phyloP scores from a whole-genome alignment of 2,329 filamentous ascomycete species.

The Calonectria ilicicola region DNA sequence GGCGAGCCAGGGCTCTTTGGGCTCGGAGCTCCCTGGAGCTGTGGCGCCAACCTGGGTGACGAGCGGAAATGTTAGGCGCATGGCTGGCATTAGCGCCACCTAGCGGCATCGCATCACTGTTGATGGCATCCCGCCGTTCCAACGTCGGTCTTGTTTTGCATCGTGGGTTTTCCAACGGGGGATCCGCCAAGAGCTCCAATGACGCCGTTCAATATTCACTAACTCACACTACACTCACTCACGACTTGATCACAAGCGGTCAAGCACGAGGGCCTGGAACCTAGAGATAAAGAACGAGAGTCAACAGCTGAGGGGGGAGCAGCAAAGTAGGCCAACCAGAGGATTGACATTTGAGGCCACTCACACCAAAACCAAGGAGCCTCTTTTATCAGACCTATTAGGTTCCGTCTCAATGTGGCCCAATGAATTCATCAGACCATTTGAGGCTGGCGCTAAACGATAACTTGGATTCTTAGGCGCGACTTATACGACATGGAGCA shows the following conservation, averaged over 20 bases:
- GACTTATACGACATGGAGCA: background rate
- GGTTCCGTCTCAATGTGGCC: background rate
- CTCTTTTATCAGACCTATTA: background rate
- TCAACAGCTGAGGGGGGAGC: background rate
- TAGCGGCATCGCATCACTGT: slow-evolving; percentile 18
- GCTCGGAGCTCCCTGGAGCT: slow-evolving; percentile 1
- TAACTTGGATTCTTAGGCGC: background rate
- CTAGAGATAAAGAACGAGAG: background rate
- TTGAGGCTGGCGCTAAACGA: background rate
- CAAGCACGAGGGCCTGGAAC: background rate
- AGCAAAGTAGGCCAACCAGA: background rate
- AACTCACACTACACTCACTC: too few relatives aligned
- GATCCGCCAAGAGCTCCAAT: background rate
- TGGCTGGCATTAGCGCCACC: slow-evolving; percentile 16
- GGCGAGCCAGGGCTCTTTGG: background rate
- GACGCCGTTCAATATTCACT: background rate
- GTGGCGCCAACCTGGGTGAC: slow-evolving; percentile 1
- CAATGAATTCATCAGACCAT: background rate
- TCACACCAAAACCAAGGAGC: background rate
- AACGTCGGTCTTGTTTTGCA: slow-evolving; percentile 9
- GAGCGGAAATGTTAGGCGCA: slow-evolving; percentile 12
- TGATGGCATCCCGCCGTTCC: slow-evolving; percentile 16
- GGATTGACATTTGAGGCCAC: background rate
- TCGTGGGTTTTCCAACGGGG: slow-evolving; percentile 9
- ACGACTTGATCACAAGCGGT: background rate